phyloP scores from a whole-genome alignment of 1,284 basidiomycete genomes.

The Ganoderma resinaceum region DNA sequence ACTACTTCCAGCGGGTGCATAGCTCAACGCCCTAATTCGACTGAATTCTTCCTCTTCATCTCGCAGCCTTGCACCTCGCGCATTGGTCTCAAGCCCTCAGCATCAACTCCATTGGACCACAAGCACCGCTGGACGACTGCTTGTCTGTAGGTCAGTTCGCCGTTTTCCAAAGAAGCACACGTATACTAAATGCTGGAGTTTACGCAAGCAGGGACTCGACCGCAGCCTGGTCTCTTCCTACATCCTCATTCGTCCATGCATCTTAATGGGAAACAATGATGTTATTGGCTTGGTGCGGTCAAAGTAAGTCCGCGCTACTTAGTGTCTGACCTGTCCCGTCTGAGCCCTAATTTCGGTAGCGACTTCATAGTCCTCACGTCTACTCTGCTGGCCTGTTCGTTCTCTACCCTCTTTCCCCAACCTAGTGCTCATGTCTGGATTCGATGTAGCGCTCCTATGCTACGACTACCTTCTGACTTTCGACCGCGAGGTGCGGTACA shows the following conservation, averaged over 20 bases:
- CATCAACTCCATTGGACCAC: no score
- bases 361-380: background rate
- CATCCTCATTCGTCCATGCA: background rate
- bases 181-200: background rate
- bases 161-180: no score
- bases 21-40: no score
- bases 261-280: background rate
- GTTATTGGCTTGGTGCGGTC: background rate
- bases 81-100: no score
- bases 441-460: constrained; percentile 20
- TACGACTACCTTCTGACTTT: constrained; percentile 26
- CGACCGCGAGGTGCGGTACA: constrained; percentile 16
- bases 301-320: background rate
- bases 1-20: no score
- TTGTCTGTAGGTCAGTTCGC: no score
- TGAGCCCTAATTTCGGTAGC: background rate
- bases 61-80: no score
- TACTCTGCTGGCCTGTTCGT: background rate
- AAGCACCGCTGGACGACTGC: no score
- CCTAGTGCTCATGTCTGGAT: background rate
- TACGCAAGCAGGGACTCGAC: background rate
- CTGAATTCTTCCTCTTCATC: no score
- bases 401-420: background rate
- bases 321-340: background rate
- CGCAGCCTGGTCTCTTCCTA: background rate